phyloP scores from a whole-genome alignment of 1,139 yeast species.

The Geotrichum europaeum region DNA sequence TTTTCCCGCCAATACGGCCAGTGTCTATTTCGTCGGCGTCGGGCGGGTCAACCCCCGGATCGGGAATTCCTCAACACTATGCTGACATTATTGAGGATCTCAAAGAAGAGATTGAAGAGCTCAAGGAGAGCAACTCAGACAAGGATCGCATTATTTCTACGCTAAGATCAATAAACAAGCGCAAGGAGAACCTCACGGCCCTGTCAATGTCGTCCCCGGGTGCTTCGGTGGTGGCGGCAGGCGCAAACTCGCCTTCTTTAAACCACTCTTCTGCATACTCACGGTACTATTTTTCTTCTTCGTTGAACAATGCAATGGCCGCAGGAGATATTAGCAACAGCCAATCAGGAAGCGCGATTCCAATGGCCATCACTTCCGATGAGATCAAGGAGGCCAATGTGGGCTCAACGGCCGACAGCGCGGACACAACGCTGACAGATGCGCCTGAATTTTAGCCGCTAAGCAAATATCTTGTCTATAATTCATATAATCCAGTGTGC shows the following conservation, averaged over 20 bases:
- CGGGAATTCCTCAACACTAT: conserved; percentile 16
- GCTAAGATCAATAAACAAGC: conserved; percentile 35
- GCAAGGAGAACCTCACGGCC: conserved; percentile 27
- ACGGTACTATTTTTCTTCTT: conserved; percentile 21
- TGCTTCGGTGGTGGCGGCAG: conserved; percentile 1
- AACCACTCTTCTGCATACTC: conserved; percentile 22
- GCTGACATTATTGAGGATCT: conserved; percentile 47
- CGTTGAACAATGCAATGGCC: background rate
- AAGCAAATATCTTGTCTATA: background rate
- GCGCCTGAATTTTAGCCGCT: background rate
- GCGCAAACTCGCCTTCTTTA: conserved; percentile 10
- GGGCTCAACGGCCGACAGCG: background rate
- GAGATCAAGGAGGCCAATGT: background rate
- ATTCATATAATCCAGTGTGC: background rate
- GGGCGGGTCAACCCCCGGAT: conserved; percentile 7
- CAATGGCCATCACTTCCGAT: background rate
- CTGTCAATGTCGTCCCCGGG: conserved; percentile 8
- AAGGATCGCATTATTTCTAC: conserved; percentile 79
- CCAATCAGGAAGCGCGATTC: background rate
- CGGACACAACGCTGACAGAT: conserved; percentile 7
- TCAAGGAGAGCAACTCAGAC: conserved; percentile 54
- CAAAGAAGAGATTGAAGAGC: conserved; percentile 62
- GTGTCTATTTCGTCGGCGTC: conserved; percentile 15
- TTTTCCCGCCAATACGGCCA: conserved; percentile 14
- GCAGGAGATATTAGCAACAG: background rate